Evolutionary conservation across 495 filamentous ascomycete genomes (phyloP).

Genomic region (Hyphodiscus hymeniophilus): DNA sequence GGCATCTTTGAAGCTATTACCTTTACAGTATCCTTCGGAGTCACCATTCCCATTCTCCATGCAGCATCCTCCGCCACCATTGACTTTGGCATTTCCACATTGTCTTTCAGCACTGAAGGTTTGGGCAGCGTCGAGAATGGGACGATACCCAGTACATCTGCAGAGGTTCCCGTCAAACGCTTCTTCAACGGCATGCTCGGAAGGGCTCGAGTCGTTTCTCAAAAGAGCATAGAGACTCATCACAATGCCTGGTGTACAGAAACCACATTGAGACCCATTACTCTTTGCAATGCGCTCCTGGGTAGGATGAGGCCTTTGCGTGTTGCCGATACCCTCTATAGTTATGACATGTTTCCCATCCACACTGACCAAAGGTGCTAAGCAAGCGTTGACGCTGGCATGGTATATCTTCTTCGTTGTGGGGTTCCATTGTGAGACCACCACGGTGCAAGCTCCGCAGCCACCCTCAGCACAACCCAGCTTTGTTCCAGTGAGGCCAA

Average conservation of each 20-base stretch:
- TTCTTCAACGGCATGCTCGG: slow-evolving; percentile 73
- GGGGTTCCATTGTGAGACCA: slow-evolving; percentile 85
- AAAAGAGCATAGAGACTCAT: slow-evolving; percentile 88
- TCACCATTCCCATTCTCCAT: slow-evolving; percentile 45
- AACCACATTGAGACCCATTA: slow-evolving; percentile 63
- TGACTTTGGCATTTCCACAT: slow-evolving; percentile 51
- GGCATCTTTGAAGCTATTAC: slow-evolving; percentile 29
- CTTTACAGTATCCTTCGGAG: slow-evolving; percentile 48
- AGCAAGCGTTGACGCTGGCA: slow-evolving; percentile 72
- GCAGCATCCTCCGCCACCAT: slow-evolving; percentile 61
- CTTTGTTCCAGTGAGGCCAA: slow-evolving; percentile 73
- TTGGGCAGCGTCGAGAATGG: slow-evolving; percentile 87
- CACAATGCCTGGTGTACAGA: slow-evolving; percentile 96
- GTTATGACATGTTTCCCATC: slow-evolving; percentile 99
- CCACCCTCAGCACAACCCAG: slow-evolving; percentile 89
- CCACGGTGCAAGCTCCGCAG: slow-evolving; percentile 95
- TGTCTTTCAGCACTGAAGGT: slow-evolving; percentile 49
- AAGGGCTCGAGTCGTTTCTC: slow-evolving; percentile 60
- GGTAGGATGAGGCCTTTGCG: slow-evolving; percentile 77
- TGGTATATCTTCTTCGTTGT: slow-evolving; percentile 88
- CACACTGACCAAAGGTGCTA: slow-evolving; percentile 84
- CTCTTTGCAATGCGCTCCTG: slow-evolving; percentile 84
- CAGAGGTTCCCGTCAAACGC: slow-evolving; percentile 95
- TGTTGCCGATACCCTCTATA: slow-evolving; percentile 91
- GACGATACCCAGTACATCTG: slow-evolving; percentile 89